Base-by-base conservation (phyloP, 2,329 filamentous ascomycete genomes). In the Neurospora sp. region DNA sequence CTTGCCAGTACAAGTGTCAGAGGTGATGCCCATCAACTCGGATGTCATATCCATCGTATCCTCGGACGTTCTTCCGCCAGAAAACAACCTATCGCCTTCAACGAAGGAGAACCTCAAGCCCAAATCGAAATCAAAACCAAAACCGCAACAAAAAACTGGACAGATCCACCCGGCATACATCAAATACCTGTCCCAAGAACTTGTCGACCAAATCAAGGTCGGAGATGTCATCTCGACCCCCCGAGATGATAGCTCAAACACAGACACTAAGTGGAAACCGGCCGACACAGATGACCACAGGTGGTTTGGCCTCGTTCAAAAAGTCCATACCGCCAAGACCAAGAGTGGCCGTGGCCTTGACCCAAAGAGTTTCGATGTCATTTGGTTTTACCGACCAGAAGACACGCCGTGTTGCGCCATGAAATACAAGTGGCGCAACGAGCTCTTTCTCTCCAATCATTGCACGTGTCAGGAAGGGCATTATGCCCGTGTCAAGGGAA, bases 381-480 rank as follows among this genome's bases (percentile, higher is more conserved):
- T 91, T 1, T 96, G 92, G 92, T 81, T 96, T 0, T 95, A 94
- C 73, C 83, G 86, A 2, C 86, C 92, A 0, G 81, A 83, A 0
- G 90, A 96, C 69, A 96, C 93, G 0, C 86, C 90, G 0, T 91
- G 93, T 62, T 86, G 84, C 0, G 80, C 85, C 6, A 89, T 90
- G 79, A 84, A 84, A 10, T 96, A 95, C 74, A 90, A 90, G 0
- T 89, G 87, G 78, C 72, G 80, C 0, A 91, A 93, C 68, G 92
- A 96, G 78, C 78, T 96, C 0, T 96, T 96, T 72, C 79, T 95
- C 0, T 92, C 89, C 0, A 87, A 93, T 68, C 88, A 93, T 71
- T 95, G 93, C 79, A 91, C 89, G 1, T 96, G 92, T 72, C 77
- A 81, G 0, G 82, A 86, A 19, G 76, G 73, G 9, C 66, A 62